These are phyloP conservation scores for Cyanodermella asteris DNA, from an alignment of 2,329 filamentous ascomycete genomes.

Conservation along the genomic window DNA sequence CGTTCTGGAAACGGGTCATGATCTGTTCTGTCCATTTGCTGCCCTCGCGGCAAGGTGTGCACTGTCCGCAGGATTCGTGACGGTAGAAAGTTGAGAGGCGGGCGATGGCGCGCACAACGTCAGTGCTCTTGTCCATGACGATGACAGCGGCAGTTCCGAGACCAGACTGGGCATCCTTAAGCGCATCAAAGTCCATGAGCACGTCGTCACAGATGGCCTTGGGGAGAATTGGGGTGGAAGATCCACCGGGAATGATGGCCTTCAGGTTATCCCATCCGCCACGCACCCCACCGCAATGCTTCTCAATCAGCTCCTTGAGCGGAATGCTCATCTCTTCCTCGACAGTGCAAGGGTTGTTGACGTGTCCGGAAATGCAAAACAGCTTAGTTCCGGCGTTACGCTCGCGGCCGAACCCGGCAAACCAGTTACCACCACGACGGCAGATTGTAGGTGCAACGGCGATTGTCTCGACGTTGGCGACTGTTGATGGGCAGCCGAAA, in stretches of 20 bases:
- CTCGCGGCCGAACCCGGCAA: slow-evolving; percentile 81
- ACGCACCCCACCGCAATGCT: slow-evolving; percentile 89
- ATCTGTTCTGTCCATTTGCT: slow-evolving; percentile 99
- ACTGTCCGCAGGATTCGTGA: slow-evolving; percentile 95
- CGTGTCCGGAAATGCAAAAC: slow-evolving; percentile 92
- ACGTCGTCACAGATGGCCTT: slow-evolving; percentile 81
- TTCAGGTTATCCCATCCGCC: slow-evolving; percentile 96
- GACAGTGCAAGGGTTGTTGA: slow-evolving; percentile 95
- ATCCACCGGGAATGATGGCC: slow-evolving; percentile 87
- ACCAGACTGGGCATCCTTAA: slow-evolving; percentile 95
- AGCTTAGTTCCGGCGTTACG: slow-evolving; percentile 95
- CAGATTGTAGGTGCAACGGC: slow-evolving; percentile 91
- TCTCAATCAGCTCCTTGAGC: slow-evolving; percentile 86
- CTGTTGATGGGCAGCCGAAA: slow-evolving; percentile 93
- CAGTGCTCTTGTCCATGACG: slow-evolving; percentile 96
- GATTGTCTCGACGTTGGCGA: slow-evolving; percentile 94
- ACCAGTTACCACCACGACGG: slow-evolving; percentile 81
- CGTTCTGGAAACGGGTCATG: slow-evolving; percentile 89
- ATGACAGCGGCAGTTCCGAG: slow-evolving; percentile 94
- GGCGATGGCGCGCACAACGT: slow-evolving; percentile 84
- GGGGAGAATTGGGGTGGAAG: slow-evolving; percentile 86
- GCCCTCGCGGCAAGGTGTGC: slow-evolving; percentile 96
- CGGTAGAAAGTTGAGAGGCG: slow-evolving; percentile 92
- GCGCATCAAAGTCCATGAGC: slow-evolving; percentile 94
- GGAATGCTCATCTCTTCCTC: slow-evolving; percentile 99